phyloP scores from a whole-genome alignment of 768 basidiomycete genomes.

The Agaricus blazei region DNA sequence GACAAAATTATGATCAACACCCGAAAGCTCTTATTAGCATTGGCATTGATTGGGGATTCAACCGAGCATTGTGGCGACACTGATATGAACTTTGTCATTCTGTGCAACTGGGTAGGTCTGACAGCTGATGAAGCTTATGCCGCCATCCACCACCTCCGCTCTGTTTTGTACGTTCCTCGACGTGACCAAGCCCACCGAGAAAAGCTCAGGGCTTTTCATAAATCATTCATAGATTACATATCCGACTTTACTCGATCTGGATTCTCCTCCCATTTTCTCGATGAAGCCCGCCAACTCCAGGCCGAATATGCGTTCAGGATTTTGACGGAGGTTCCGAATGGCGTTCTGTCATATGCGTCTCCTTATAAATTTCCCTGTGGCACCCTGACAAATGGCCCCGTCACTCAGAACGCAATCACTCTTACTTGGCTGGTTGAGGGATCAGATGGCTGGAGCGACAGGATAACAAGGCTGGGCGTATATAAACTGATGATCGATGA shows the following conservation, averaged over 20 bases:
- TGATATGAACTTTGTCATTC: not conserved
- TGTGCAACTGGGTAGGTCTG: not conserved
- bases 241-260: not conserved
- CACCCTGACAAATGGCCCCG: no score
- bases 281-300: not conserved
- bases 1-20: not conserved
- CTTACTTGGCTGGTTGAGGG: no score
- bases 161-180: not conserved
- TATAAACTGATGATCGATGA: no score
- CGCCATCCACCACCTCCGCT: not conserved
- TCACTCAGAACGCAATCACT: no score
- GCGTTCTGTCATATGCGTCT: no score
- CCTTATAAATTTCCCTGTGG: no score
- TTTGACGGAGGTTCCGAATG: not conserved
- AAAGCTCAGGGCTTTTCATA: not conserved
- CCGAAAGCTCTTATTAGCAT: not conserved
- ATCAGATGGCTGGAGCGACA: no score
- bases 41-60: not conserved
- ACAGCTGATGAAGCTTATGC: not conserved
- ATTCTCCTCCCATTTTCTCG: not conserved
- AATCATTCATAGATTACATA: not conserved
- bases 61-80: no score
- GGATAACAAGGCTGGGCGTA: no score
- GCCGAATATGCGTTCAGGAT: not conserved
- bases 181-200: not conserved